Percentiles rank a stretch among this genome's conserved stretches.
Evolutionary conservation across 805 yeast genomes (phyloP).

Genomic region (Saturnispora sekii): DNA sequence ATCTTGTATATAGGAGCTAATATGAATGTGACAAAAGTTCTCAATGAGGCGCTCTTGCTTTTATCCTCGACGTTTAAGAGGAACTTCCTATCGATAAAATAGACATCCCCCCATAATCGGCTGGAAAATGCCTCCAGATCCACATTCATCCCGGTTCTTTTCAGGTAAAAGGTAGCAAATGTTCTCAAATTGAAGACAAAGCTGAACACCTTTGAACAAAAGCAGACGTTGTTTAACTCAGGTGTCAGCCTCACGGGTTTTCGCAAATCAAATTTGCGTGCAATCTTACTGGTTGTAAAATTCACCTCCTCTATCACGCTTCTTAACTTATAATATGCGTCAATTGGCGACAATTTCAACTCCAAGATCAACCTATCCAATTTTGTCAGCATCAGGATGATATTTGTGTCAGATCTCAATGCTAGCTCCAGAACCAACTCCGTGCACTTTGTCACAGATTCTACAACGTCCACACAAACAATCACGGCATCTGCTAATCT

Average conservation of each 20-base stretch:
- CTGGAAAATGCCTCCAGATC: constrained; percentile 35
- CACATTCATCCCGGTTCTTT: constrained; percentile 17
- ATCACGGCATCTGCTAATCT: constrained; percentile 55
- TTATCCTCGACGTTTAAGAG: constrained; percentile 22
- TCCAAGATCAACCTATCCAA: constrained; percentile 81
- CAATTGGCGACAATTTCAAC: constrained; percentile 61
- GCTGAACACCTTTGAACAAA: constrained; percentile 57
- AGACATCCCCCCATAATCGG: constrained; percentile 72
- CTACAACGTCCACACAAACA: constrained; percentile 74
- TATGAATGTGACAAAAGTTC: constrained; percentile 56
- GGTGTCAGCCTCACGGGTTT: constrained; percentile 34
- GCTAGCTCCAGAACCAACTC: constrained; percentile 45
- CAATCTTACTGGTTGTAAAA: constrained; percentile 29
- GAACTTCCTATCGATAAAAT: constrained; percentile 43
- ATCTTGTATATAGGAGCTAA: constrained; percentile 77
- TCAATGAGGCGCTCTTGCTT: constrained; percentile 16
- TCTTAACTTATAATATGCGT: constrained; percentile 60
- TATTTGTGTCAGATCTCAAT: constrained; percentile 37
- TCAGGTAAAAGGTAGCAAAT: constrained; percentile 46
- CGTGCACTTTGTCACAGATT: constrained; percentile 61
- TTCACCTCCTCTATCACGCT: constrained; percentile 58
- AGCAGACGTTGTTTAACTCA: constrained; percentile 53
- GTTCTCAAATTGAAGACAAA: constrained; percentile 59
- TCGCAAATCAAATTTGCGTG: constrained; percentile 11
- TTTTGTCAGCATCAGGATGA: constrained; percentile 65